A percentile compares a stretch with the other conserved stretches of the same genome.
These are phyloP conservation scores for Diplodia intermedia DNA, from an alignment of 2,329 filamentous ascomycete genomes.

Conservation along the genomic window DNA sequence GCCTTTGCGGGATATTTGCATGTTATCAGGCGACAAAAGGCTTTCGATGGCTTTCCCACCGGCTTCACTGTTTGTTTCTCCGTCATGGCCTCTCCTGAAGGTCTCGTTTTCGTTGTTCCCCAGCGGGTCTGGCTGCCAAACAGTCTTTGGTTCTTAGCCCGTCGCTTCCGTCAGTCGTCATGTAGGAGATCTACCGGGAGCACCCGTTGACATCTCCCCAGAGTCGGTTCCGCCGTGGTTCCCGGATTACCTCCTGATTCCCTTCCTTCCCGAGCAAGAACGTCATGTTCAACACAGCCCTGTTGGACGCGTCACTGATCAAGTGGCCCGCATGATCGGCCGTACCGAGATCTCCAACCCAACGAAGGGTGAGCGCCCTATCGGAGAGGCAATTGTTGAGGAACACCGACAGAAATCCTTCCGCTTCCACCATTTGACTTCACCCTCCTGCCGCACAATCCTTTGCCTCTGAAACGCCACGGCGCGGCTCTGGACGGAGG, in stretches of 20 bases:
- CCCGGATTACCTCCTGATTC: neutral
- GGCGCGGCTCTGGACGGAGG: conserved; percentile 8
- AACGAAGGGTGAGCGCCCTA: neutral
- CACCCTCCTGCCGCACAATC: neutral
- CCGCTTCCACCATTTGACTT: neutral
- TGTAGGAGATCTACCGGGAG: conserved; percentile 25
- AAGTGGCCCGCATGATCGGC: neutral
- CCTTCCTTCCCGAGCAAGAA: neutral
- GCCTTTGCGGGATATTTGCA: neutral
- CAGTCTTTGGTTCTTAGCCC: neutral
- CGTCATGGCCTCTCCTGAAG: neutral
- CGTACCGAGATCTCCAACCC: neutral
- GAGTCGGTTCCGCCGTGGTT: neutral
- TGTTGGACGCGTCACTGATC: conserved; percentile 3
- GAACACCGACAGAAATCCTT: conserved; percentile 8
- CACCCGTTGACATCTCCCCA: conserved; percentile 12
- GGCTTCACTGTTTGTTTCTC: neutral
- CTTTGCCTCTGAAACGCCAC: neutral
- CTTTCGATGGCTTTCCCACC: neutral
- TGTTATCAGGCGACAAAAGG: neutral
- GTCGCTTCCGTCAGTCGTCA: neutral
- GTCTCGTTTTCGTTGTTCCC: neutral
- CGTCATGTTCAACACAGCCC: neutral
- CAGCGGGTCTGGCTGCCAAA: neutral
- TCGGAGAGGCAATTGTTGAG: conserved; percentile 3